Evolutionary conservation across 2,329 filamentous ascomycete species (phyloP).

Genomic region (Saccharata proteae): DNA sequence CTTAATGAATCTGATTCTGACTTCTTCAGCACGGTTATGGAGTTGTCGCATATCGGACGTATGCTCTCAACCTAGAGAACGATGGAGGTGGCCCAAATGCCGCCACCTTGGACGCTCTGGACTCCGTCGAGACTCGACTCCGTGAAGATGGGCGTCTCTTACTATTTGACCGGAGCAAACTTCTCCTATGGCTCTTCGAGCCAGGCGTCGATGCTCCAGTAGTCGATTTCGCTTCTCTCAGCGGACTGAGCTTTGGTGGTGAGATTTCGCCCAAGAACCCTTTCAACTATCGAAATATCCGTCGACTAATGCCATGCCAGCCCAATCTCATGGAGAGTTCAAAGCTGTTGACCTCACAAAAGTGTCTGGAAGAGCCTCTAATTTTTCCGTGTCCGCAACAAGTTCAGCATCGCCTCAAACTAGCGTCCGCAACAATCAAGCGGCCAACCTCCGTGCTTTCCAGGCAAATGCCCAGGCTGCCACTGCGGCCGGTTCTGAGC

Average conservation of each 20-base stretch:
- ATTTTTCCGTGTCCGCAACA: conserved; percentile 15
- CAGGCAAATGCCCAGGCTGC: conserved; percentile 13
- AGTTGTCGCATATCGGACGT: conserved; percentile 5
- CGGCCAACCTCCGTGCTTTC: conserved; percentile 12
- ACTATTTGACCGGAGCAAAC: conserved; percentile 4
- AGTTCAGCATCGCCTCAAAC: conserved; percentile 13
- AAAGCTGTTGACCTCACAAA: conserved; percentile 23
- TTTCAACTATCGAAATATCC: not conserved
- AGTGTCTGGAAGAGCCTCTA: conserved; percentile 15
- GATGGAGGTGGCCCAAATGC: conserved; percentile 1
- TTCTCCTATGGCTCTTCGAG: conserved; percentile 9
- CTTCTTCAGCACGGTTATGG: conserved; percentile 2
- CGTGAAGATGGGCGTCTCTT: conserved; percentile 6
- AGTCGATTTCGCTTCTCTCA: conserved; percentile 5
- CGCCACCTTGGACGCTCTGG: conserved; percentile 2
- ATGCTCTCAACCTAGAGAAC: not conserved
- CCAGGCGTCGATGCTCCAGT: conserved; percentile 3
- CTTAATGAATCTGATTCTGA: not conserved
- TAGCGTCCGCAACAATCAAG: conserved; percentile 10
- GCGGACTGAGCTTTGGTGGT: conserved; percentile 3
- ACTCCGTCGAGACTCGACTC: conserved; percentile 6
- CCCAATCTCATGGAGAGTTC: conserved; percentile 17
- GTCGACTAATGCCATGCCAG: conserved; percentile 16
- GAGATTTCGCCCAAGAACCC: no score
- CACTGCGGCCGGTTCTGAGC: conserved; percentile 5